Conservation (phyloP, 164 flowering plant species). For the Tinospora cordifolia region DNA sequence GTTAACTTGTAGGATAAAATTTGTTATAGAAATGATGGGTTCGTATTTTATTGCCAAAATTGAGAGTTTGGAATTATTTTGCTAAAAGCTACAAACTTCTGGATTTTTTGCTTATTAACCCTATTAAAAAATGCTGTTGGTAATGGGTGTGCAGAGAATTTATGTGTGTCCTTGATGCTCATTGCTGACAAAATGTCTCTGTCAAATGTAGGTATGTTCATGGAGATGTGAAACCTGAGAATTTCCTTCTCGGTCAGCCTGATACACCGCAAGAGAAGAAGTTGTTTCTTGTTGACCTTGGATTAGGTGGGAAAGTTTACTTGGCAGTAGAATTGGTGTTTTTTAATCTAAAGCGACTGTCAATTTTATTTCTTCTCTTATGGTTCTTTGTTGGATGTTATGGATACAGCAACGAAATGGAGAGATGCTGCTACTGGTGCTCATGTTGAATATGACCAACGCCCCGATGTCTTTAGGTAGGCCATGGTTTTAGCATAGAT, state of each 20-base stretch:
- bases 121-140: no score
- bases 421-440: slow-evolving; percentile 56
- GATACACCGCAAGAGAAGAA: slow-evolving; percentile 76
- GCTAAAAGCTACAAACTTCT: no score
- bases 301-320: slow-evolving; percentile 90
- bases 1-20: no score
- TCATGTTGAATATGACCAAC: slow-evolving; percentile 89
- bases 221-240: slow-evolving; percentile 97
- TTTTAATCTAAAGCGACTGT: slow-evolving; percentile 1
- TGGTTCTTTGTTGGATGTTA: no score
- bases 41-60: no score
- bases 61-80: no score
- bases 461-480: slow-evolving; percentile 86
- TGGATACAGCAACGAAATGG: slow-evolving; percentile 72
- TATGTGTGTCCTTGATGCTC: no score
- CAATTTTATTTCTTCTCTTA: neutral
- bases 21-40: no score
- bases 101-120: no score
- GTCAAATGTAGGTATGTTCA: slow-evolving; percentile 96
- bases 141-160: no score
- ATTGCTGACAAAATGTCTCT: no score
- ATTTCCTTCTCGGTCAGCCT: slow-evolving; percentile 89
- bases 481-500: slow-evolving; percentile 10
- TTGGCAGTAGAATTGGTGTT: no score
- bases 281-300: slow-evolving; percentile 86